Base-by-base conservation (phyloP, 805 yeast genomes). In the Lipomyces orientalis region DNA sequence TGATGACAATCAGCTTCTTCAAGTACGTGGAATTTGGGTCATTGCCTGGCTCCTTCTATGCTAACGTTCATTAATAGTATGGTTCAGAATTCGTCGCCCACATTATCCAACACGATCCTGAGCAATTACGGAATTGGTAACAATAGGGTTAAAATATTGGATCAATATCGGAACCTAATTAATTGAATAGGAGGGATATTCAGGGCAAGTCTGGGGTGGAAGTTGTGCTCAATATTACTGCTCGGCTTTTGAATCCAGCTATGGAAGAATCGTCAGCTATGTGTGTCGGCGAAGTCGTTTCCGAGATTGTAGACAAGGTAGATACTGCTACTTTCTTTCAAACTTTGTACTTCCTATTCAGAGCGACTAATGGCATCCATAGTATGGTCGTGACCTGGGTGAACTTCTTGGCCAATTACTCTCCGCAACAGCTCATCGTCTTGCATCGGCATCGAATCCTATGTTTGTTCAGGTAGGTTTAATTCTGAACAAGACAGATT, bases 231-330 rank as follows among this genome's bases (percentile, higher is more conserved):
- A 81, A 83, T 39, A 85, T 90, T 14, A 87, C 89, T 1, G 85
- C 90, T 2, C 87, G 87, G 73, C 85, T 92, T 62, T 82, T 94
- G 39, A 86, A 90, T 0, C 91, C 97, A 0, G 82, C 82, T 7
- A 35, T 90, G 65, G 84, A 90, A 16, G 98, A 93, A 72, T 85
- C 89, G 56, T 97, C 97, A 0, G 93, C 96, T 0, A 82, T 88
- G 78, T 89, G 90, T 66, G 85, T 91, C 56, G 98, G 94, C 12
- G 87, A 73, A 7, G 84, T 90, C 29, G 87, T 90, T 1, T 81
- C 85, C 10, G 84, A 89, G 0, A 80, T 89, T 43, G 81, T 90
- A 49, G 84, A 85, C 22, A 84, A 84, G 56, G 67, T 63, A 16
- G 9, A 16, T 12, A 33, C n/a, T 39, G 9, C 12, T 34, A 34